These are phyloP conservation scores for Cladobotryum protrusum DNA, from an alignment of 2,329 filamentous ascomycete genomes.

Conservation along the genomic window DNA sequence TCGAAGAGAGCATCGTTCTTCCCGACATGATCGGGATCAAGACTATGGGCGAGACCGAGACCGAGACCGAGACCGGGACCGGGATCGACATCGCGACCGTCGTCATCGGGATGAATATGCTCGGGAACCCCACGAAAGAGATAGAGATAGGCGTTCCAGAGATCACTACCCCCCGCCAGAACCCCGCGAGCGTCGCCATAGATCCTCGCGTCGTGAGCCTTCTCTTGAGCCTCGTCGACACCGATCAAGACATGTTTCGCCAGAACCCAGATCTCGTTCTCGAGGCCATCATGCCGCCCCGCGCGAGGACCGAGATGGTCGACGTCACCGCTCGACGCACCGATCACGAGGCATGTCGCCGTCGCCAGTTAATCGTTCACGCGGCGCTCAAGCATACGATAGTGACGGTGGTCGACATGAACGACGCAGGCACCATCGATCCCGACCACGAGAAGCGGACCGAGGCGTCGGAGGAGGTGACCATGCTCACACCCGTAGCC, in stretches of 20 bases:
- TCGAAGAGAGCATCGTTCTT: neutral
- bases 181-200: slow-evolving; percentile 8
- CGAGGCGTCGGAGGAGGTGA: neutral
- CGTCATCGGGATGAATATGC: neutral
- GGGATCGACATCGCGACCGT: neutral
- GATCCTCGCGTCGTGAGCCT: slow-evolving; percentile 8
- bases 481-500: neutral
- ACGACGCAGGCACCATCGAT: slow-evolving; percentile 3
- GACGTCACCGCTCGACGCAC: slow-evolving; percentile 1
- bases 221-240: neutral
- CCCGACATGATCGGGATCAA: slow-evolving; percentile 2
- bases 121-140: neutral
- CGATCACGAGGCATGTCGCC: slow-evolving; percentile 4
- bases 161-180: neutral
- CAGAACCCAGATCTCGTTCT: slow-evolving; percentile 1
- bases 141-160: neutral
- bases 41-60: neutral
- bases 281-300: neutral
- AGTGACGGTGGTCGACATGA: neutral
- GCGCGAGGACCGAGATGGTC: neutral
- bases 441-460: slow-evolving; percentile 4
- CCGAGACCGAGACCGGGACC: neutral
- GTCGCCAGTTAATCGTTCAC: neutral
- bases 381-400: neutral
- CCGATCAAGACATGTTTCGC: slow-evolving; percentile 5